Conservation (phyloP, 192 early-diverging fungal species). For the Linnemannia zychae region DNA sequence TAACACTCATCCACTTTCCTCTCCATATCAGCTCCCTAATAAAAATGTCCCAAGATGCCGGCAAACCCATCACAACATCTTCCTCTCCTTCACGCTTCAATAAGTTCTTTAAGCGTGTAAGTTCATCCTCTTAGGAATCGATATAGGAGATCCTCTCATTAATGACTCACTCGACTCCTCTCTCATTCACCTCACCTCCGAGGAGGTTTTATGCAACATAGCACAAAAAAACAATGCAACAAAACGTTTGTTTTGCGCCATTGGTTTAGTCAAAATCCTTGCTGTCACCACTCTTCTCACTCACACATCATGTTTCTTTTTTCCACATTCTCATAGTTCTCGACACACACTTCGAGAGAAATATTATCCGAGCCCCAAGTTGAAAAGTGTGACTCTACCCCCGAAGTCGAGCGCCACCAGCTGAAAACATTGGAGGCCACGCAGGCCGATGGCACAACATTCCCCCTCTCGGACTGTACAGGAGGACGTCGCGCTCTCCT, state of each 20-base stretch:
- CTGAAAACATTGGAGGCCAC: slow-evolving; percentile 21
- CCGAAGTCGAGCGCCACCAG: slow-evolving; percentile 1
- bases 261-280: too few species aligned
- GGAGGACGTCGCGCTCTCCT: slow-evolving; percentile 49
- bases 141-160: too few species aligned
- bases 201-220: too few species aligned
- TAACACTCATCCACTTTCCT: too few species aligned
- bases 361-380: not conserved
- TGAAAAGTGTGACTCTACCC: not conserved
- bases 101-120: slow-evolving; percentile 54
- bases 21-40: too few species aligned
- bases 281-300: too few species aligned
- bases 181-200: not conserved
- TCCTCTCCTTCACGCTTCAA: slow-evolving; percentile 35
- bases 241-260: not conserved
- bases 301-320: not conserved
- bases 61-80: slow-evolving; percentile 32
- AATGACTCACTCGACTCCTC: too few species aligned
- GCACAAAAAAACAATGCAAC: too few species aligned
- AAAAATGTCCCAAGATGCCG: too few species aligned
- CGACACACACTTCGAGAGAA: not conserved
- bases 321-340: slow-evolving; percentile 16
- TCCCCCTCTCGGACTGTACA: slow-evolving; percentile 40
- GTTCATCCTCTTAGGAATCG: slow-evolving; percentile 1
- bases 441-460: slow-evolving; percentile 22